Base-by-base conservation (phyloP, 495 filamentous ascomycete genomes). In the Achaetomiella virescens region DNA sequence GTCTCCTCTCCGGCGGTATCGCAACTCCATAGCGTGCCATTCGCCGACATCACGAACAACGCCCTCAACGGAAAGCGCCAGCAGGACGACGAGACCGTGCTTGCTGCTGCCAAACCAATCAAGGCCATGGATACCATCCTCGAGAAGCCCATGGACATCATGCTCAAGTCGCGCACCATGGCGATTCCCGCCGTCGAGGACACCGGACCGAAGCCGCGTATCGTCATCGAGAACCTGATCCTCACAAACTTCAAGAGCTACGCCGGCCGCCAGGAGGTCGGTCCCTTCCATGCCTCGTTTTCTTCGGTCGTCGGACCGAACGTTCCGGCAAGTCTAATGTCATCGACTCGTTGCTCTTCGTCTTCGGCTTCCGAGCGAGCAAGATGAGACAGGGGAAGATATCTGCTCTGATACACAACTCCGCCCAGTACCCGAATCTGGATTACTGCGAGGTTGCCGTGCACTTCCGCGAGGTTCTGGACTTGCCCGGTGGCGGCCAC, bases 301-400 rank as follows among this genome's bases (percentile, higher is more conserved):
- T 96, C 95, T n/a, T 97, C 93, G 0, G 93, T 98, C 14, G 93
- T 98, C 38, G 93, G 93, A 3, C 93, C 93, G 8, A 98, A 98
- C 68, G 93, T 54, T 97, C 95, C 18, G 93, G 93, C 42, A 98
- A 98, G 70, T 97, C 93, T 6, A 98, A 98, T 65, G 93, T 98
- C 45, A 98, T 98, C 68, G 93, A 98, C 71, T 96, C 93, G 8
- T 74, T 98, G 36, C 84, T 98, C 3, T 98, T 98, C 65, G 93
- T 98, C 21, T 98, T 98, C 61, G 93, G 93, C 40, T 98, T 98
- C 74, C 85, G 93, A 47, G 93, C 93, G 22, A 97, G 92, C 77
- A 98, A 98, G 74, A 98, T 98, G 93, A 80, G 93, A 64, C 93
- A 98, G 70, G 95, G 93, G 65, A 98, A 98, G 74, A 91, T 98